Percentiles rank a stretch among this genome's conserved stretches.
phyloP scores from a whole-genome alignment of 1,284 basidiomycete genomes.

The Leccinum holopus region DNA sequence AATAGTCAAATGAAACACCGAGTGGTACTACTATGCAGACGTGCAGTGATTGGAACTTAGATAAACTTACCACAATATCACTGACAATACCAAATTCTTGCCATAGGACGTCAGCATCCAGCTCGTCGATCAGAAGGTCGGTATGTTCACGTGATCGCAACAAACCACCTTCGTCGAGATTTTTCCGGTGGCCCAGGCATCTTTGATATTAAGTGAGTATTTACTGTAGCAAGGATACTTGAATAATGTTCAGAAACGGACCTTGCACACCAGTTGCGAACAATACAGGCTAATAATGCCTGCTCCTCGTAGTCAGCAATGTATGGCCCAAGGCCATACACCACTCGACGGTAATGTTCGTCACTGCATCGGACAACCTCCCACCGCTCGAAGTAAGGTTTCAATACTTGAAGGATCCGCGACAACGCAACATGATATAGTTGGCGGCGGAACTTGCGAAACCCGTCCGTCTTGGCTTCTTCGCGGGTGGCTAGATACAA shows the following conservation, averaged over 20 bases:
- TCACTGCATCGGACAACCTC: neutral
- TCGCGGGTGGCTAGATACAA: neutral
- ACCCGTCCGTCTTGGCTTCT: neutral
- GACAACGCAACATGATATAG: neutral
- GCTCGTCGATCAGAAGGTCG: neutral
- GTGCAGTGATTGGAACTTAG: too few species aligned
- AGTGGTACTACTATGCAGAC: too few species aligned
- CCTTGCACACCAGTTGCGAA: neutral
- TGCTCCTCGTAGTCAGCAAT: neutral
- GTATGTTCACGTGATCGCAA: neutral
- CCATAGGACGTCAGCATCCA: neutral
- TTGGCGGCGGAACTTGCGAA: neutral
- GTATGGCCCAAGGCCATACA: neutral
- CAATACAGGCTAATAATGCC: neutral
- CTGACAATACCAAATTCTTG: neutral
- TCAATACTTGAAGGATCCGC: neutral
- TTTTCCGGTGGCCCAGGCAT: neutral
- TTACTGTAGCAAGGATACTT: neutral
- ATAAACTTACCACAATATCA: neutral
- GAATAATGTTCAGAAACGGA: neutral
- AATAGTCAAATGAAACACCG: too few species aligned
- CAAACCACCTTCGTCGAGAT: neutral
- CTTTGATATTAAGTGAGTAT: neutral
- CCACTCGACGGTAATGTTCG: neutral
- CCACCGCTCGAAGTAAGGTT: neutral